A percentile compares a stretch with the other conserved stretches of the same genome.
phyloP scores from a whole-genome alignment of 805 yeast species.

The Saturnispora sanitii region DNA sequence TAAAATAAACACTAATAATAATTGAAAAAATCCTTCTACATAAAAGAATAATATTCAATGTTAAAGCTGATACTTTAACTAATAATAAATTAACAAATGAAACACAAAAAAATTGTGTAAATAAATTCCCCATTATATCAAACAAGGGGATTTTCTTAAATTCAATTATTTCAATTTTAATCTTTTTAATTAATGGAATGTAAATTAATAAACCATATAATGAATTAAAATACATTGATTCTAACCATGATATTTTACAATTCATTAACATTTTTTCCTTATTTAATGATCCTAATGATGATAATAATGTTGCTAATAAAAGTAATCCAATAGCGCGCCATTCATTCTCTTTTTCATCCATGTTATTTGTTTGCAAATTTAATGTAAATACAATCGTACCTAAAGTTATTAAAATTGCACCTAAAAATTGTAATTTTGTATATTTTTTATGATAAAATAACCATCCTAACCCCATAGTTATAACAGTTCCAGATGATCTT shows the following conservation, averaged over 20 bases:
- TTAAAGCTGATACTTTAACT: slow-evolving; percentile 48
- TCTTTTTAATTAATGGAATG: slow-evolving; percentile 25
- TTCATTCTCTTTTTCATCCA: neutral
- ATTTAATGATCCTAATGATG: slow-evolving; percentile 26
- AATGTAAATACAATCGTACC: slow-evolving; percentile 43
- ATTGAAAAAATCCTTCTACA: slow-evolving; percentile 55
- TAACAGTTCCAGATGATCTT: slow-evolving; percentile 53
- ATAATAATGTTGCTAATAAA: slow-evolving; percentile 29
- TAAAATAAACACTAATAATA: slow-evolving; percentile 43
- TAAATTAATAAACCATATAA: slow-evolving; percentile 47
- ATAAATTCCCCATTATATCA: slow-evolving; percentile 30
- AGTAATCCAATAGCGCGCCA: slow-evolving; percentile 9
- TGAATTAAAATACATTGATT: slow-evolving; percentile 53
- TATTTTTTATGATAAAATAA: slow-evolving; percentile 38
- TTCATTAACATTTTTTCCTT: slow-evolving; percentile 39
- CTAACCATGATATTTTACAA: slow-evolving; percentile 44
- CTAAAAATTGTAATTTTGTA: slow-evolving; percentile 33
- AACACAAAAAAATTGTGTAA: slow-evolving; percentile 54
- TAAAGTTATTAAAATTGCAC: slow-evolving; percentile 41
- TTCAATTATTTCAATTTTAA: slow-evolving; percentile 11
- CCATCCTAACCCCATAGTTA: slow-evolving; percentile 50
- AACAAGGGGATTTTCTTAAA: slow-evolving; percentile 1
- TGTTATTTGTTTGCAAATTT: slow-evolving; percentile 5
- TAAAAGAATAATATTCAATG: slow-evolving; percentile 50
- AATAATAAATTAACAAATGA: slow-evolving; percentile 58